Evolutionary conservation across 2,329 filamentous ascomycete genomes (phyloP), one percentile per base, ranked within the genome.

Genomic region (Leptodontidium sp.): DNA sequence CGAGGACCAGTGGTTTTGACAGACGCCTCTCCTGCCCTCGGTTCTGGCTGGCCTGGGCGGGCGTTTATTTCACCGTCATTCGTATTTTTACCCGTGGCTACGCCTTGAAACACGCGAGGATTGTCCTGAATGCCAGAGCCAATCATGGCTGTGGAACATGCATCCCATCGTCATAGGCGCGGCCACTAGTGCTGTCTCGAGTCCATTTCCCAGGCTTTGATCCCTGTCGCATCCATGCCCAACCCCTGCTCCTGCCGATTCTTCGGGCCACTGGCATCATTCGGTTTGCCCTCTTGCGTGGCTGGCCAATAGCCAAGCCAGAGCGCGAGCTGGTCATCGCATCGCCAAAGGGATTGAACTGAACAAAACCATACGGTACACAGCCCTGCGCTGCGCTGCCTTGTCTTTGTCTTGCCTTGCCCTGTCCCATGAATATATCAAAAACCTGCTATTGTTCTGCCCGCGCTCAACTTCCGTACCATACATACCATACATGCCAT

Each of bases 91-190:
- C 9, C 52, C 52, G 52, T 29, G 35, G 52, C 52, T 26, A 55
- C 55, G 4, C 55, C 32, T 17, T 43, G 55, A 58, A 58, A 58
- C 55, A 58, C 35, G 32, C 55, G 35, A 58, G 17, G 8, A 40
- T 40, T 58, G 55, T 38, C 35, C 32, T 21, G 55, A 43, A 40
- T 40, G 7, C 17, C 35, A 24, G 32, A 58, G 55, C 55, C 55
- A 58, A 58, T 58, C 55, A 58, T 2, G 14, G n/a, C 35, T 5
- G 12, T 4, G 7, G 26, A 14, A n/a, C 40, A 29, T 61, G 58
- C 58, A 29, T 61, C 11, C 38, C 40, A 47, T 45, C 58, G 58
- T 61, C 58, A 61, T 61, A 61, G 58, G 38, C 43, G 58, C 38
- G 32, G 38, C 12, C 55, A 21, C 17, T 43, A 59, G 35, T 21